Evolutionary conservation across 2,329 filamentous ascomycete genomes (phyloP), one percentile per base, ranked within the genome.

Genomic region (Nemania serpens): DNA sequence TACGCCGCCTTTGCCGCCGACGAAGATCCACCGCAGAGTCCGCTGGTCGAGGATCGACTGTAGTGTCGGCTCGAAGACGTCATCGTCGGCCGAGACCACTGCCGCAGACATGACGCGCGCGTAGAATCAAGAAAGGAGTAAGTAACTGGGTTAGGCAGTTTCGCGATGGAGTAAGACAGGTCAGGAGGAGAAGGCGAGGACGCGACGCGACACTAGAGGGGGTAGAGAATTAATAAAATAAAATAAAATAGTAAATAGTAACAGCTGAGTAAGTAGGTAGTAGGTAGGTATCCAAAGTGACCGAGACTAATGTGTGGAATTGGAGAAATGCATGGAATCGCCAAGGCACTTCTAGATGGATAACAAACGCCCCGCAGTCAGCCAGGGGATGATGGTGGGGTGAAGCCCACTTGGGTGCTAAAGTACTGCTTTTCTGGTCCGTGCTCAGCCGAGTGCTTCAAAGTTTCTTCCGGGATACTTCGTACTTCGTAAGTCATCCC

Each of bases 21-120:
- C 95, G 73, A 99, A 99, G 79, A 99, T 96, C 95, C 95, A 99
- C 75, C 95, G 91, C 58, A 99, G 88, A 36, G 91, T 89, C 78
- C 93, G 92, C 78, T 99, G 95, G 81, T 96, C 92, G 72, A 99
- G 87, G 74, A 99, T 93, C 66, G 91, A 91, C 81, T 97, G 91
- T 73, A 99, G 91, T 54, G 91, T 92, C 49, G 95, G 93, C 81
- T 96, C 93, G 81, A 98, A 88, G 70, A 86, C 82, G 75, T 93
- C 90, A 73, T 90, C 89, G 77, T 90, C 89, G 78, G 78, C 76
- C 68, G 79, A 78, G 51, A 84, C 72, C 49, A 83, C 68, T 51
- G 82, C 78, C 55, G 66, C 54, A 34, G 78, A 76, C 76, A 79
- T 78, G 54, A 55, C 57, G 43, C 39, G 53, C 50, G 25, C 17